Conservation (phyloP, 2,329 filamentous ascomycete species). For the Elsinoe fawcettii region DNA sequence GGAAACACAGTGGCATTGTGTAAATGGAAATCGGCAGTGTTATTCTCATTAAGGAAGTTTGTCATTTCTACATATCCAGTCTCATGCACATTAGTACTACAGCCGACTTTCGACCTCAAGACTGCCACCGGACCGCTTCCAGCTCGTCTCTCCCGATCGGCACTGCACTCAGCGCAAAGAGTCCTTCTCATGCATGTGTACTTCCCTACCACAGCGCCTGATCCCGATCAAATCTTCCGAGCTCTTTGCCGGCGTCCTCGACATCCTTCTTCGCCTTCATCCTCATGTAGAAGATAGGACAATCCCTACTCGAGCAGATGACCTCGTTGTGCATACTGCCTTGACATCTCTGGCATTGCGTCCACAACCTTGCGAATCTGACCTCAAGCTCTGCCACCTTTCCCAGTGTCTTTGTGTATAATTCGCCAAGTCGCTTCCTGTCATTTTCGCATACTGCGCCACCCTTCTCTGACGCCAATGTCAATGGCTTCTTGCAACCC, state of each 20-base stretch:
- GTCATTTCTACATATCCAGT: conserved; percentile 5
- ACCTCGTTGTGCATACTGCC: conserved; percentile 98
- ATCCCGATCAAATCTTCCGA: conserved; percentile 83
- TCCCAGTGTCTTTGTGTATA: conserved; percentile 84
- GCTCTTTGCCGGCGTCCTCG: conserved; percentile 85
- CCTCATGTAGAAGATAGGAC: conserved; percentile 98
- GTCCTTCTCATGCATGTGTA: too few species aligned
- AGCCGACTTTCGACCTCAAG: background rate
- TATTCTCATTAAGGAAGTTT: background rate
- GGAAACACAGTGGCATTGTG: too few species aligned
- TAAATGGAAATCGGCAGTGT: background rate
- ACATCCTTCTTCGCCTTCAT: conserved; percentile 99
- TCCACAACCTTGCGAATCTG: conserved; percentile 87
- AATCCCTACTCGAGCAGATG: conserved; percentile 92
- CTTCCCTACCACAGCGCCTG: conserved; percentile 54
- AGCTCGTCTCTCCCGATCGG: background rate
- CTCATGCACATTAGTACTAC: conserved; percentile 5
- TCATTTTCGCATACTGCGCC: conserved; percentile 88
- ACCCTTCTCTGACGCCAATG: conserved; percentile 65
- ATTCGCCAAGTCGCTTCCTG: conserved; percentile 73
- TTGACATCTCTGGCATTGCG: conserved; percentile 95
- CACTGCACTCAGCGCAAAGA: too few species aligned
- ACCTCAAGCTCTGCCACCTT: conserved; percentile 91
- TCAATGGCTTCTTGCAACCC: conserved; percentile 96
- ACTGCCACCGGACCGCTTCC: background rate